These are phyloP conservation scores for Ceratocystis papillata DNA, from an alignment of 2,329 filamentous ascomycete species.

Conservation along the genomic window DNA sequence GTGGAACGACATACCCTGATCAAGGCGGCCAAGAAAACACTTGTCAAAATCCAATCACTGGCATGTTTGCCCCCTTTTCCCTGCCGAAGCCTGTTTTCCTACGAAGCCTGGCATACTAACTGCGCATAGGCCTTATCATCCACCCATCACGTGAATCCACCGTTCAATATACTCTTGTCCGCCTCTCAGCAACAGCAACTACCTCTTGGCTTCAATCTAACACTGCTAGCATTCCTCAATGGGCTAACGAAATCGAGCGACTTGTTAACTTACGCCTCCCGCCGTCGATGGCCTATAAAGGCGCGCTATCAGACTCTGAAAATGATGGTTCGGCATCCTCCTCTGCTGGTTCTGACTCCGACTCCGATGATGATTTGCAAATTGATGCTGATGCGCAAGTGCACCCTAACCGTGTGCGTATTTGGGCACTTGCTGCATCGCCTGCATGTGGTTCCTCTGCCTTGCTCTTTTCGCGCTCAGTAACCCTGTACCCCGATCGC, in stretches of 20 bases:
- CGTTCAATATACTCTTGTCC: slow-evolving; percentile 43
- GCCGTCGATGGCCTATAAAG: slow-evolving; percentile 36
- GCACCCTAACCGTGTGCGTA: slow-evolving; percentile 40
- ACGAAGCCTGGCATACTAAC: slow-evolving; percentile 15
- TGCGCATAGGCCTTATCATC: slow-evolving; percentile 38
- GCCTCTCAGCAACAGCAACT: slow-evolving; percentile 43
- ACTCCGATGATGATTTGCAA: slow-evolving; percentile 30
- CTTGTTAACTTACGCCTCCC: slow-evolving; percentile 38
- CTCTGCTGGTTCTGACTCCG: slow-evolving; percentile 26
- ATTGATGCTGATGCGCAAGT: slow-evolving; percentile 35
- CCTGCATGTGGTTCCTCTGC: slow-evolving; percentile 44
- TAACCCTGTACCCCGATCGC: slow-evolving; percentile 40
- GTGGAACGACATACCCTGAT: slow-evolving; percentile 38
- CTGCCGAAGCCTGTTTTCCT: slow-evolving; percentile 26
- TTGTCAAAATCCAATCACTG: slow-evolving; percentile 38
- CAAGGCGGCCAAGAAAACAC: slow-evolving; percentile 26
- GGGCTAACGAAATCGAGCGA: slow-evolving; percentile 40
- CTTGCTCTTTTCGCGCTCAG: slow-evolving; percentile 41
- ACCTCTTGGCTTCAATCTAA: slow-evolving; percentile 42
- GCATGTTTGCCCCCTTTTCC: slow-evolving; percentile 27
- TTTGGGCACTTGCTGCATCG: slow-evolving; percentile 44
- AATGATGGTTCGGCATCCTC: slow-evolving; percentile 26
- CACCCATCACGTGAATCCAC: slow-evolving; percentile 30
- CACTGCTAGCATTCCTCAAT: slow-evolving; percentile 32
- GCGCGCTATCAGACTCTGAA: slow-evolving; percentile 31